Base-by-base conservation (phyloP, 495 filamentous ascomycete species). In the Podospora didyma region DNA sequence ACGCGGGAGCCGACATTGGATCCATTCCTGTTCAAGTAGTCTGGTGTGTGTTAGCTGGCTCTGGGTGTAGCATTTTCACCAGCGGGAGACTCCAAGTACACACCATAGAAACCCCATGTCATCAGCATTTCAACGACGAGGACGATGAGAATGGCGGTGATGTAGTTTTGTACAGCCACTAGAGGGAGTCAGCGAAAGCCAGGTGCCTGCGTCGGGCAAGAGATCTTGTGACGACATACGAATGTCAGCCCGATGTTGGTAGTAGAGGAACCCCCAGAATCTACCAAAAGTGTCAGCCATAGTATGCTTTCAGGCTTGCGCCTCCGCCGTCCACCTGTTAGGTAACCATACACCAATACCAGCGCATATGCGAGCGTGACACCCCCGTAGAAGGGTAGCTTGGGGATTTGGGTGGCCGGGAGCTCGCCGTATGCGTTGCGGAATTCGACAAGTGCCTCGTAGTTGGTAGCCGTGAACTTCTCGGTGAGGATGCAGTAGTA, bases 141-240 rank as follows among this genome's bases (percentile, higher is more conserved):
- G 78, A 99, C 97, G 42, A 93, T 85, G 34, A 99, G 76, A 59
- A 97, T 99, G 16, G 94, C 94, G 6, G 95, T 97, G 63, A 99
- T 97, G 70, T 99, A 97, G 69, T 99, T 97, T 70, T 99, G 94
- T n/a, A 99, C 94, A 16, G 94, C 87, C 60, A 98, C 86, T 90
- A 61, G 16, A 37, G 20, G 44, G 6, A 24, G 61, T 81, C 69
- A 84, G 78, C 55, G 22, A 34, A 20, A 31, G 53, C 19, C 17
- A 23, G 26, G 12, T 16, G 45, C 20, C 9, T 16, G 23, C 10
- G 46, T 5, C 21, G 7, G 19, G 3, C 14, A 1, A 12, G 9
- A 46, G 21, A 3, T 14, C 16, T 17, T 19, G 16, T 2, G 20
- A 34, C 39, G 23, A 69, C 86, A 70, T 76, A 89, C 87, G 77